Base-by-base conservation (phyloP, 306 rosid species). In the Cotoneaster glaucophyllus region DNA sequence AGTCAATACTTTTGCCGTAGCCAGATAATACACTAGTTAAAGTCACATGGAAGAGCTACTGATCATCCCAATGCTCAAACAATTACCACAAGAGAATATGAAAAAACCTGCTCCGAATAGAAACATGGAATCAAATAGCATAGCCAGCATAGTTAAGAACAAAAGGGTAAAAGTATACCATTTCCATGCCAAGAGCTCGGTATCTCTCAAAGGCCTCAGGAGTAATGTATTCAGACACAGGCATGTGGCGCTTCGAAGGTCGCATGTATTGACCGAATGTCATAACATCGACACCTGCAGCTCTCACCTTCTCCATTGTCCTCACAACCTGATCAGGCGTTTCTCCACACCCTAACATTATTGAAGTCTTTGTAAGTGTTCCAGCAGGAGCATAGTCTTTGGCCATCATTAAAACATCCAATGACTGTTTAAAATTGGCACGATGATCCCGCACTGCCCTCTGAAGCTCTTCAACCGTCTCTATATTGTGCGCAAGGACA, bases 201-300 rank as follows among this genome's bases (percentile, higher is more conserved):
- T 96, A 96, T 84, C 81, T 86, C 76, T 90, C 90, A 77, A 96
- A 96, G 74, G 99, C 98, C 85, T 92, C 93, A 6, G 99, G 99
- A 21, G 98, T 96, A 69, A 96, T 84, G 82, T 92, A 96, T 78
- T 96, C 99, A 71, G 87, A 88, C 41, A 96, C 99, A 22, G 96
- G 97, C 99, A 96, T 96, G 71, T 92, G 99, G 69, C 98, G 99
- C 85, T 96, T 96, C 48, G 99, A 92, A 63, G 99, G 98, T 82
- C 99, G 91, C 99, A 96, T 96, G 68, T 96, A 92, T 72, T 92
- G 98, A 75, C 99, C 99, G 79, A 96, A 96, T 62, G 99, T 96
- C 91, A 96, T 92, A 79, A 96, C 98, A 43, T 92, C 99, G 76
- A 96, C 96, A 74, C 98, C 99, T 6, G 99, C 99, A n/a, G 90